These are phyloP conservation scores for Sarocladium strictum DNA, from an alignment of 2,329 filamentous ascomycete genomes.

Conservation along the genomic window DNA sequence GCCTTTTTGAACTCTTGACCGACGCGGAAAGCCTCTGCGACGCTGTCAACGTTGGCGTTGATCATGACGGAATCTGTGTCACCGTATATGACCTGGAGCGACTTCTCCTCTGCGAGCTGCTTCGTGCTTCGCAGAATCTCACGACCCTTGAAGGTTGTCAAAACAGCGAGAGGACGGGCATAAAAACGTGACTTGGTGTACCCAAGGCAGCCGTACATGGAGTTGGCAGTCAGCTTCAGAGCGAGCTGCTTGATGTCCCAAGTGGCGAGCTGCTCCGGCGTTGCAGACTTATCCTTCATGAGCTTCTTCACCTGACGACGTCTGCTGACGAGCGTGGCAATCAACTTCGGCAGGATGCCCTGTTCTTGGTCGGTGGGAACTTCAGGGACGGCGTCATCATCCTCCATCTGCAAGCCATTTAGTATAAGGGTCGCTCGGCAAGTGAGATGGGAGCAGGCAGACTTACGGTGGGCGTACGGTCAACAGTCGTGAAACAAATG, in stretches of 20 bases:
- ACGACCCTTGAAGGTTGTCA: slow-evolving; percentile 95
- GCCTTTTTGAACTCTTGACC: slow-evolving; percentile 91
- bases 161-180: slow-evolving; percentile 85
- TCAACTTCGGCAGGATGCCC: slow-evolving; percentile 84
- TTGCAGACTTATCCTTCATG: slow-evolving; percentile 92
- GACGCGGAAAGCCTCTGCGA: slow-evolving; percentile 83
- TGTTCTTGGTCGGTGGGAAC: slow-evolving; percentile 72
- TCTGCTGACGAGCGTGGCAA: slow-evolving; percentile 83
- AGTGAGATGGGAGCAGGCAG: background rate
- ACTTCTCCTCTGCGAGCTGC: slow-evolving; percentile 84
- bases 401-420: slow-evolving; percentile 32
- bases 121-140: slow-evolving; percentile 97
- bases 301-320: slow-evolving; percentile 89
- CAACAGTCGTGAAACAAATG: slow-evolving; percentile 98
- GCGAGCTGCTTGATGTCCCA: slow-evolving; percentile 99
- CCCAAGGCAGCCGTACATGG: slow-evolving; percentile 98
- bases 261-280: slow-evolving; percentile 77
- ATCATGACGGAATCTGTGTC: slow-evolving; percentile 99
- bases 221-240: slow-evolving; percentile 95
- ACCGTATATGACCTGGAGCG: slow-evolving; percentile 94
- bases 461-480: slow-evolving; percentile 65
- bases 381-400: slow-evolving; percentile 84
- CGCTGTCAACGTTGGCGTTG: slow-evolving; percentile 94
- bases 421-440: too few species aligned
- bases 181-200: slow-evolving; percentile 98